Evolutionary conservation across 2,329 filamentous ascomycete species (phyloP).

Genomic region (Pyricularia pennisetigena): DNA sequence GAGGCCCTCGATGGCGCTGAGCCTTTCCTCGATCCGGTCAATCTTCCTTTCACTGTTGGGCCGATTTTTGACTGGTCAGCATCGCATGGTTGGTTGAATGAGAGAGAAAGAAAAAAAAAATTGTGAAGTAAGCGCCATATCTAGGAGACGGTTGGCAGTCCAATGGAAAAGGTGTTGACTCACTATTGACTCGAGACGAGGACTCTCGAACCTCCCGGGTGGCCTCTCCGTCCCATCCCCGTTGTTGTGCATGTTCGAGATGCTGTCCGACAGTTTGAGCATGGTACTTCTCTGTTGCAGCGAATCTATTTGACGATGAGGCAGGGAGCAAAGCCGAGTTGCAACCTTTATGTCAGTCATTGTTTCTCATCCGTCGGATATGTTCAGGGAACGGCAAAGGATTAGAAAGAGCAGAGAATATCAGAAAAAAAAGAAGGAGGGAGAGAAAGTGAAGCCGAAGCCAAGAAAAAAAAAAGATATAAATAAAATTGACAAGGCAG

Average conservation of each 20-base stretch:
- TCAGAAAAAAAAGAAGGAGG: too few relatives aligned
- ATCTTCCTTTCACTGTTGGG: slow-evolving; percentile 1
- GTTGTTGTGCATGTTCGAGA: slow-evolving; percentile 1
- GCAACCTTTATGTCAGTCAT: neutral
- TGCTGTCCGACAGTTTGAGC: slow-evolving; percentile 1
- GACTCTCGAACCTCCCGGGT: neutral
- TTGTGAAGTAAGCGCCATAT: too few relatives aligned
- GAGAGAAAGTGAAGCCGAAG: neutral
- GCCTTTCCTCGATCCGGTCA: neutral
- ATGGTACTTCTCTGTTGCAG: neutral
- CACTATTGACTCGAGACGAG: slow-evolving; percentile 1
- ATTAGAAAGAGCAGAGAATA: too few relatives aligned
- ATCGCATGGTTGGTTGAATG: neutral
- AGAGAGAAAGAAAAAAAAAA: neutral
- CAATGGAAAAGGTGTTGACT: neutral
- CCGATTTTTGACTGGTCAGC: too few relatives aligned
- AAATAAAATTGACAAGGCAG: neutral
- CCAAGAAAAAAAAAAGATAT: neutral
- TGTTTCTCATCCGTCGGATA: neutral
- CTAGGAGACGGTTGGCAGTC: neutral
- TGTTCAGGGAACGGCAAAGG: neutral
- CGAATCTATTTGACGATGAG: neutral
- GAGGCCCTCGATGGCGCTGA: neutral
- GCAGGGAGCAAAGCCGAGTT: neutral
- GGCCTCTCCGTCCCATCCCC: neutral